Evolutionary conservation across 768 basidiomycete species (phyloP).

Genomic region (Trametes elegans): DNA sequence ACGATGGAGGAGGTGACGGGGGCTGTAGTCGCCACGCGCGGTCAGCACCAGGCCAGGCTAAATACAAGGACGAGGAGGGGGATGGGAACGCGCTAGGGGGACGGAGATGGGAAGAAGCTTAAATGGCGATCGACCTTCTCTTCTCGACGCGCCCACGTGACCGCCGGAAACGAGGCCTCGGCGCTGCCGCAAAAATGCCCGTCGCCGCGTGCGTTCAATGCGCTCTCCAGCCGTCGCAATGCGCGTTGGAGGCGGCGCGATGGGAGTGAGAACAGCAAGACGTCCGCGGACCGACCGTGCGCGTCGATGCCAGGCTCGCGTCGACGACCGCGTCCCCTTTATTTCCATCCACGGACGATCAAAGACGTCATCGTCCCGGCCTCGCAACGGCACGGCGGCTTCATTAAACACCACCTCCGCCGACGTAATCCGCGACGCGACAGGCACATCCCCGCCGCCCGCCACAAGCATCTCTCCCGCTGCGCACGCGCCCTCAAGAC

Average conservation of each 20-base stretch:
- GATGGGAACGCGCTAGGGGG: constrained; percentile 5
- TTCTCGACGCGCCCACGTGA: constrained; percentile 22
- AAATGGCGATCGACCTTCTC: constrained; percentile 9
- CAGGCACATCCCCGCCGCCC: not conserved
- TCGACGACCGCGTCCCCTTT: not conserved
- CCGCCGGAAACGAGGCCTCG: constrained; percentile 6
- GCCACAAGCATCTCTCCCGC: not conserved
- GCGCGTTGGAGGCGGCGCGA: not conserved
- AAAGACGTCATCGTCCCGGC: constrained; percentile 14
- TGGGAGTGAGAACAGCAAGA: not conserved
- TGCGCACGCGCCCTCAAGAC: not conserved
- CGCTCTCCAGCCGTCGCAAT: not conserved
- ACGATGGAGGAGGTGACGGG: not conserved
- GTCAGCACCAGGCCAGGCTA: constrained; percentile 13
- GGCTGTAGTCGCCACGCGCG: constrained; percentile 11
- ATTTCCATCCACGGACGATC: constrained; percentile 3
- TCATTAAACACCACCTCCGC: not conserved
- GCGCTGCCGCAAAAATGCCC: not conserved
- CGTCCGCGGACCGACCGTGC: not conserved
- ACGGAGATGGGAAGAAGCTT: constrained; percentile 16
- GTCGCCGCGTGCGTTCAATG: not conserved
- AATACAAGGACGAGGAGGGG: constrained; percentile 3
- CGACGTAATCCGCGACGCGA: constrained; percentile 2
- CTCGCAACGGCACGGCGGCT: not conserved
- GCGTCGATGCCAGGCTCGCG: not conserved